A percentile compares a stretch with the other conserved stretches of the same genome.
These are phyloP conservation scores for Cladosporium sp. DNA, from an alignment of 2,329 filamentous ascomycete species.

Conservation along the genomic window DNA sequence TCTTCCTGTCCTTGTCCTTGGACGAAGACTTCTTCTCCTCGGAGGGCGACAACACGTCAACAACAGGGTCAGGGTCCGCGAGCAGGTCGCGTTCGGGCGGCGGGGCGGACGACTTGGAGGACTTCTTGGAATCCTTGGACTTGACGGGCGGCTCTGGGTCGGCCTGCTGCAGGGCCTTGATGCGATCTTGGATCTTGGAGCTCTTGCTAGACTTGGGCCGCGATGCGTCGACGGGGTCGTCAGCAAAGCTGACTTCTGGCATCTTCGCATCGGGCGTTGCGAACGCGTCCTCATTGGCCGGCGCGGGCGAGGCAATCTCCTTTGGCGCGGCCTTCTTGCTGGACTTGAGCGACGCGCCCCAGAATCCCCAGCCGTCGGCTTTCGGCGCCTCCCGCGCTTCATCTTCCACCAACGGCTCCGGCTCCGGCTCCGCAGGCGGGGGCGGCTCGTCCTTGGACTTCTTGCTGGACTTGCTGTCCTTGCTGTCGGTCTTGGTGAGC, in stretches of 20 bases:
- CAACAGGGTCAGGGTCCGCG: conserved; percentile 5
- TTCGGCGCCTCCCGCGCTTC: conserved; percentile 18
- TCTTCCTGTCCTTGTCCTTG: conserved; percentile 15
- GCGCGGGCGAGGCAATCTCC: conserved; percentile 38
- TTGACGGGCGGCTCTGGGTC: conserved; percentile 27
- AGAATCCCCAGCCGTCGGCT: conserved; percentile 36
- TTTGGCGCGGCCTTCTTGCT: conserved; percentile 37
- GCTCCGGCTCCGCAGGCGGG: conserved; percentile 18
- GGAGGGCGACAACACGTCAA: conserved; percentile 1
- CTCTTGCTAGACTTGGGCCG: conserved; percentile 38
- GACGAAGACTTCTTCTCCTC: conserved; percentile 16
- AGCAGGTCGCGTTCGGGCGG: conserved; percentile 14
- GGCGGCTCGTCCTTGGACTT: conserved; percentile 27
- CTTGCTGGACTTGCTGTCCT: conserved; percentile 11
- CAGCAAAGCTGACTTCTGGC: conserved; percentile 38
- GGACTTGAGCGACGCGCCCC: conserved; percentile 41
- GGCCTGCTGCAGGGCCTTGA: conserved; percentile 38
- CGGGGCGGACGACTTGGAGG: conserved; percentile 4
- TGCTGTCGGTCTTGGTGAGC: conserved; percentile 23
- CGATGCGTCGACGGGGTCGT: conserved; percentile 31
- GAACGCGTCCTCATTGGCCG: conserved; percentile 38
- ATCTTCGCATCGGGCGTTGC: conserved; percentile 34
- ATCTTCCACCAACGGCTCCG: conserved; percentile 13
- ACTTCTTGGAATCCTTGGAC: conserved; percentile 13
- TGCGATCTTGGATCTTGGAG: conserved; percentile 46